Evolutionary conservation across 257 asterid genomes (phyloP), one percentile per base, ranked within the genome.

Genomic region (Ophiorrhiza pumila): DNA sequence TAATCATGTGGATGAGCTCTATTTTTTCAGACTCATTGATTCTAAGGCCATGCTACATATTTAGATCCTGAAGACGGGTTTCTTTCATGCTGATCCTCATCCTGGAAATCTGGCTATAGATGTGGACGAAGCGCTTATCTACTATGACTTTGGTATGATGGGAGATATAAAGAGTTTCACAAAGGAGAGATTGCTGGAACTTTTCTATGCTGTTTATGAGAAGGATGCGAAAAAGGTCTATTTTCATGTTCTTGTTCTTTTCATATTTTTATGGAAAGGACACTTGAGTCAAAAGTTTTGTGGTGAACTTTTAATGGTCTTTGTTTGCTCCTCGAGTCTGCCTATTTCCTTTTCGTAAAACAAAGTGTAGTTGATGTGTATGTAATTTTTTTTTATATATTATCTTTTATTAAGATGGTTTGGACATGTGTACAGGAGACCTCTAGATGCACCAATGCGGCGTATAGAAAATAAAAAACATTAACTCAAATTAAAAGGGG

Each of bases 61-160:
- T 72, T 90, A 94, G 97, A 91, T 94, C 79, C 81, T 94, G 71
- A 91, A 75, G 81, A 91, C 98, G n/a, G 99, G 99, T 68, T 94
- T 94, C 83, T 94, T 94, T 82, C 99, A 94, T 67, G 99, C 99
- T 61, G 99, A 94, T 84, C 99, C 99, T 64, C 99, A 94, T 77
- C 98, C 98, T 31, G 98, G 98, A 78, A 93, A 93, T 83, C 98
- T 93, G 53, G 98, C 98, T 20, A 83, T 94, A 72, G 99, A 94
- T 72, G 91, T 80, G 43, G 99, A 91, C 23, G 95, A 94, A 86
- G 80, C 97, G 45, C 89, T 94, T 71, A 94, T 94, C 80, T 94
- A 94, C 76, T 94, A 94, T 32, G 99, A 94, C 77, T 94, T 94
- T 37, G 99, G 99, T 63, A 91, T 94, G 99, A 94, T 94, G 99